Conservation (phyloP, 176 grass and related monocot genomes). For the Eleusine coracana region DNA sequence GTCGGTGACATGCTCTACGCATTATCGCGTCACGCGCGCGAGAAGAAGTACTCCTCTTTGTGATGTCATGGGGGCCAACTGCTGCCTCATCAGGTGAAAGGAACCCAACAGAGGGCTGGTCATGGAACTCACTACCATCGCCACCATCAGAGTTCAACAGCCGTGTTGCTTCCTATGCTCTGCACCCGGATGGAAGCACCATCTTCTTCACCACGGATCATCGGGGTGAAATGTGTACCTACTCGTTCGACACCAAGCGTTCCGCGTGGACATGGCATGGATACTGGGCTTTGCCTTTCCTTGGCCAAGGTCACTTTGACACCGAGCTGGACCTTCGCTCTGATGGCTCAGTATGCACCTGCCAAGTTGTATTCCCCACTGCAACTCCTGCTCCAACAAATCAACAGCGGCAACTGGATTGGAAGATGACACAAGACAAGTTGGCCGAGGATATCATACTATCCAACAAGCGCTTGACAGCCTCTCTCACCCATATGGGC, state of each 20-base stretch:
- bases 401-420: background rate
- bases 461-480: background rate
- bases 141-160: background rate
- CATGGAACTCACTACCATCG: background rate
- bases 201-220: background rate
- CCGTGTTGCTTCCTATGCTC: background rate
- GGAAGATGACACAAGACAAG: background rate
- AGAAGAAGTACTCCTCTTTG: background rate
- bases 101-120: background rate
- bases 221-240: background rate
- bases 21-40: background rate
- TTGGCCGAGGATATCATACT: background rate
- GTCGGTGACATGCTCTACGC: background rate
- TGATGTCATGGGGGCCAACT: background rate
- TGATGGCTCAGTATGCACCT: background rate
- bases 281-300: background rate
- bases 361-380: background rate
- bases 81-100: background rate
- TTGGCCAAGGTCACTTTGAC: background rate
- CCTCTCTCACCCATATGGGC: background rate
- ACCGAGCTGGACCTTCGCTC: background rate
- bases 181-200: background rate
- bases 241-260: background rate
- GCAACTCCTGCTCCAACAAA: no score
- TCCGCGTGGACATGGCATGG: background rate